Evolutionary conservation across 129 eudicot species (phyloP), one percentile per base, ranked within the genome.

Genomic region (Lonicera japonica): DNA sequence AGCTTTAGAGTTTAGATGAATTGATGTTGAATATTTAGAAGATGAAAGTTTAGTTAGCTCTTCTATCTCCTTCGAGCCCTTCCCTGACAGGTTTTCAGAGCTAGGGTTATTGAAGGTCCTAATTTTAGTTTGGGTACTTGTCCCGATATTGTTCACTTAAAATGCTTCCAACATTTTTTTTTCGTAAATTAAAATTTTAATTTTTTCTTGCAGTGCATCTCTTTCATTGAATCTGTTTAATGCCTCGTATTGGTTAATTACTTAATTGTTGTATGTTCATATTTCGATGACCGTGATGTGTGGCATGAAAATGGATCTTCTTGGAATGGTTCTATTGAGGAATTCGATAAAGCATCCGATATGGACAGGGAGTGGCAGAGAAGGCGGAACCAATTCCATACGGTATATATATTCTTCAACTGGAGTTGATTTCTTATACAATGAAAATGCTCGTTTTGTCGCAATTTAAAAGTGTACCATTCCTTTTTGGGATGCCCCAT

Each of bases 321-420:
- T 55, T 82, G 73, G 74, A 69, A 76, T 63, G 82, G 39, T 79
- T 61, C 71, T 59, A 74, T 54, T 39, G 83, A 56, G 25, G 72
- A 71, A 62, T 64, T 59, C 54, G 65, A 67, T 61, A 68, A 66
- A 16, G 45, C 76, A 25, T 79, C 79, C 65, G 89, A 80, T 36
- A 55, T 84, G 63, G 88, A 87, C 61, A 77, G 95, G 63, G 96
- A 91, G 73, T 82, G 96, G 91, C 73, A 73, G 60, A 84, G 73
- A 69, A 73, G 98, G 77, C 82, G 75, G 52, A 64, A 87, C 25
- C 86, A 84, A 61, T 84, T 84, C 51, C 83, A 84, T 58, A 78
- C 82, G 43, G 96, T 91, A 84, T 73, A 56, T 61, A 29, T 29
- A 56, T 61, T 73, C 25, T 6, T 40, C 63, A 50, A 16, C 22